Percentiles rank a stretch among this genome's conserved stretches.
Evolutionary conservation across 139 green algal genomes (phyloP).

Genomic region (Penium margaritaceum): DNA sequence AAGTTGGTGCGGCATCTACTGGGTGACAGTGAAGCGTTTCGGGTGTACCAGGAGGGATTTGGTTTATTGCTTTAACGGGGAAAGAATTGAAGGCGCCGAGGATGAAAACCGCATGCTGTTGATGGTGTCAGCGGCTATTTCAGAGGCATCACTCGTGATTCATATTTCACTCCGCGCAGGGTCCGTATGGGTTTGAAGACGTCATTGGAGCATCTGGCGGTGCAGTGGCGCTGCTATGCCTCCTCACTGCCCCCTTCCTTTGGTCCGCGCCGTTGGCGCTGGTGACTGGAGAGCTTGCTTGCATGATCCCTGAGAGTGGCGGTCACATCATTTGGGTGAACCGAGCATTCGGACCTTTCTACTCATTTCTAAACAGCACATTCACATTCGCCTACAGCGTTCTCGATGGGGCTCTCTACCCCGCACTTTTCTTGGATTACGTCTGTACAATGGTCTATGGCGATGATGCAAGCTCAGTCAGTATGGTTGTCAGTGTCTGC

Average conservation of each 20-base stretch:
- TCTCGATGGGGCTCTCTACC: constrained; percentile 29
- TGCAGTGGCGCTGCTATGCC: constrained; percentile 9
- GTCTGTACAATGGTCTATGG: constrained; percentile 4
- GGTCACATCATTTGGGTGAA: constrained; percentile 50
- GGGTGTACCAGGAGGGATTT: no score
- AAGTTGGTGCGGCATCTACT: no score
- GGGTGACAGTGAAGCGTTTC: no score
- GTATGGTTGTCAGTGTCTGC: no score
- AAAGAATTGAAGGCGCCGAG: no score
- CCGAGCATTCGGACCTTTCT: constrained; percentile 48
- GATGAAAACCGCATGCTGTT: no score
- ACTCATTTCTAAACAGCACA: constrained; percentile 39
- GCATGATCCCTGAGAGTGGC: constrained; percentile 51
- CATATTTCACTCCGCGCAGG: no score
- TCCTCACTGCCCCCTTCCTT: constrained; percentile 38
- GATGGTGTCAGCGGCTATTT: no score
- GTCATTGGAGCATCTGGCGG: constrained; percentile 36
- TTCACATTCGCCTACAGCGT: constrained; percentile 25
- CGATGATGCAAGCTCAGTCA: no score
- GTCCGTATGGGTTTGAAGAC: constrained; percentile 52
- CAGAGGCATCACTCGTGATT: no score
- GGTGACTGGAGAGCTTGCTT: constrained; percentile 50
- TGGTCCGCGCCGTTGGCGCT: constrained; percentile 50
- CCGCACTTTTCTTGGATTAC: constrained; percentile 43
- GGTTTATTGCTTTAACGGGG: no score